Percentiles rank a stretch among this genome's conserved stretches.
These are phyloP conservation scores for Daldinia vernicosa DNA, from an alignment of 495 filamentous ascomycete species.

Conservation along the genomic window DNA sequence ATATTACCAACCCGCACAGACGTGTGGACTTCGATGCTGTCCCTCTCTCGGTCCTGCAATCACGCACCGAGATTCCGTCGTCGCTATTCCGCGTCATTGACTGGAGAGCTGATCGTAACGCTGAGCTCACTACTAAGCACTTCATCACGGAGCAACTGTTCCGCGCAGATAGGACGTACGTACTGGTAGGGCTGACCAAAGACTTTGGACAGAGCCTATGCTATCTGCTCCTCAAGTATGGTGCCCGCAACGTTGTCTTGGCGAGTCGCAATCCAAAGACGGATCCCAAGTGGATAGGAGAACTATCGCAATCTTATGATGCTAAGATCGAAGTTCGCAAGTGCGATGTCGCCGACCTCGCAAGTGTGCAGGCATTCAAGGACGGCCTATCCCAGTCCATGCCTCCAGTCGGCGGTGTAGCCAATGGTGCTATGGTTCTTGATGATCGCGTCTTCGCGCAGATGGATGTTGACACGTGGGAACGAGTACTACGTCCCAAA, in stretches of 20 bases:
- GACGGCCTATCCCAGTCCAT: constrained; percentile 33
- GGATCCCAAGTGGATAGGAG: constrained; percentile 56
- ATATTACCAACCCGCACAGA: background rate
- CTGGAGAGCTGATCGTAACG: constrained; percentile 50
- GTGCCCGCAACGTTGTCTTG: constrained; percentile 63
- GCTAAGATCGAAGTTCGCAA: constrained; percentile 47
- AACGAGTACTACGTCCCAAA: constrained; percentile 56
- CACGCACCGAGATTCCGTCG: background rate
- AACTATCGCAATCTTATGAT: constrained; percentile 45
- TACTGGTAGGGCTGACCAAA: constrained; percentile 65
- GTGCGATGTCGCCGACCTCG: constrained; percentile 49
- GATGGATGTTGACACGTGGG: constrained; percentile 54
- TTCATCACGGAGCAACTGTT: constrained; percentile 39
- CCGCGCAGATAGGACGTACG: constrained; percentile 60
- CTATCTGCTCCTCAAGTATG: constrained; percentile 63
- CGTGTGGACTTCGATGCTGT: constrained; percentile 2
- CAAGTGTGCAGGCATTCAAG: constrained; percentile 45
- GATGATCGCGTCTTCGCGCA: constrained; percentile 58
- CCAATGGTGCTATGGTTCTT: constrained; percentile 66
- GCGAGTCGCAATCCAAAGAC: constrained; percentile 65
- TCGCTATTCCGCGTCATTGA: constrained; percentile 47
- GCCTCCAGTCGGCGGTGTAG: constrained; percentile 57
- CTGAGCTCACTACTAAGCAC: constrained; percentile 33
- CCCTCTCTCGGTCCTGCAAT: constrained; percentile 42
- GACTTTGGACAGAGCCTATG: constrained; percentile 68